phyloP scores from a whole-genome alignment of 371 early-diverging fungal genomes.

The Rozella allomycis region DNA sequence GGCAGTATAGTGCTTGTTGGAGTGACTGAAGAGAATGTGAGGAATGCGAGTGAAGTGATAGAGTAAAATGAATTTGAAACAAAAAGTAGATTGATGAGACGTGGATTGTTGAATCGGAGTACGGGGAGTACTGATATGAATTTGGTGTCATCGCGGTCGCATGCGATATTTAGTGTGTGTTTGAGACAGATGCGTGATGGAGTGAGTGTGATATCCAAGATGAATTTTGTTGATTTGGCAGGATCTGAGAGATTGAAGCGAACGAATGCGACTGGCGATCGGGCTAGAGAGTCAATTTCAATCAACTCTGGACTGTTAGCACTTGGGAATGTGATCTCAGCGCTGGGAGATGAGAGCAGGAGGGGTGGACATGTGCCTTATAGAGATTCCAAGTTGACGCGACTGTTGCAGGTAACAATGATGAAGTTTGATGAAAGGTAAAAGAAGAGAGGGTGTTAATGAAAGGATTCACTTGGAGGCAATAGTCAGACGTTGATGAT shows the following conservation, averaged over 20 bases:
- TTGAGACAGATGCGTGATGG: conserved; percentile 36
- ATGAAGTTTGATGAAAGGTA: too few species aligned
- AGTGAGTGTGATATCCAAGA: conserved; percentile 52
- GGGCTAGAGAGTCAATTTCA: conserved; percentile 88
- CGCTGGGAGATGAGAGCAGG: conserved; percentile 71
- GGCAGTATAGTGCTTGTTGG: conserved; percentile 78
- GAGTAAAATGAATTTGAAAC: conserved; percentile 14
- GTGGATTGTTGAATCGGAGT: conserved; percentile 59
- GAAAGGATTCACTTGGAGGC: too few species aligned
- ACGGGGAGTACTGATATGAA: conserved; percentile 95
- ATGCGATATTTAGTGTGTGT: conserved; percentile 90
- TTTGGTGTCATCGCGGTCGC: conserved; percentile 78
- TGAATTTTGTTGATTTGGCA: conserved; percentile 98
- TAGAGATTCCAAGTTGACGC: conserved; percentile 93
- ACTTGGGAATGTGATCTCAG: conserved; percentile 96
- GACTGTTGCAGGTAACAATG: conserved; percentile 85
- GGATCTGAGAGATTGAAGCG: conserved; percentile 95
- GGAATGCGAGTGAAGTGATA: conserved; percentile 50
- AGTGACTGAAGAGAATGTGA: conserved; percentile 56
- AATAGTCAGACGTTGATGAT: conserved; percentile 76
- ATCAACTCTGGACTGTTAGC: conserved; percentile 95
- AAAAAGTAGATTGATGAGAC: conserved; percentile 32
- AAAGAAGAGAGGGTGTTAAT: too few species aligned
- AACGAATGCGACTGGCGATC: conserved; percentile 80
- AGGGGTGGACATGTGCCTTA: conserved; percentile 65